phyloP scores from a whole-genome alignment of 768 basidiomycete species.

The Suillus brevipes region DNA sequence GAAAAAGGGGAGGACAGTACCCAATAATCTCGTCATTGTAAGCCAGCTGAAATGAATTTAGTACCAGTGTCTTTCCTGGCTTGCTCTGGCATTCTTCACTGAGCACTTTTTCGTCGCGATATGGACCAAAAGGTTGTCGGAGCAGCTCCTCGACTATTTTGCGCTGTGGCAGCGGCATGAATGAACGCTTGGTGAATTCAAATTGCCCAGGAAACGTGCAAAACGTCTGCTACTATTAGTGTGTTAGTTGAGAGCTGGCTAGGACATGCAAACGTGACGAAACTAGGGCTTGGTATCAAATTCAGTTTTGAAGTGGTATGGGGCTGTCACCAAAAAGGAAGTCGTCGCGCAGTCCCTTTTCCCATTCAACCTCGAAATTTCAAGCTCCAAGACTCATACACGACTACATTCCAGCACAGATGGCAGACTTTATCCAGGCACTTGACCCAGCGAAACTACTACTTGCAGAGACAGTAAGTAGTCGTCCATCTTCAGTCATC shows the following conservation, averaged over 20 bases:
- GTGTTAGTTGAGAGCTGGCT: background rate
- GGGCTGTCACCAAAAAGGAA: background rate
- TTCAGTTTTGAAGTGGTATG: background rate
- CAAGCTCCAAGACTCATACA: background rate
- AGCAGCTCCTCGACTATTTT: slow-evolving; percentile 26
- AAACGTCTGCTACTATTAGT: background rate
- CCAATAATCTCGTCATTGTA: slow-evolving; percentile 25
- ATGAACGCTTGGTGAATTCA: background rate
- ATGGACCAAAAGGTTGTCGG: slow-evolving; percentile 30
- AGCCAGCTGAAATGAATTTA: slow-evolving; percentile 34
- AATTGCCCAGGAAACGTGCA: background rate
- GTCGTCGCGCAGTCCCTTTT: background rate
- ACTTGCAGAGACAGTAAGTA: slow-evolving; percentile 58
- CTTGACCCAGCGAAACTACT: slow-evolving; percentile 75
- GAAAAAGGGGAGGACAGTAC: slow-evolving; percentile 16
- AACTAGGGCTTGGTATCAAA: background rate
- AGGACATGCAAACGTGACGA: background rate
- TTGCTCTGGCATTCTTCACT: slow-evolving; percentile 20
- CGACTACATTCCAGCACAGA: slow-evolving; percentile 16
- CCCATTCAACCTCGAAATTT: background rate
- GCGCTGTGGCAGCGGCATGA: slow-evolving; percentile 2
- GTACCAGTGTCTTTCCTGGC: slow-evolving; percentile 15
- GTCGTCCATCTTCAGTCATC: background rate
- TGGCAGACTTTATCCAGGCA: slow-evolving; percentile 67
- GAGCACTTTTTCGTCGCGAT: slow-evolving; percentile 28